Evolutionary conservation across 106 monocot genomes (phyloP).

Genomic region (Posidonia australis): DNA sequence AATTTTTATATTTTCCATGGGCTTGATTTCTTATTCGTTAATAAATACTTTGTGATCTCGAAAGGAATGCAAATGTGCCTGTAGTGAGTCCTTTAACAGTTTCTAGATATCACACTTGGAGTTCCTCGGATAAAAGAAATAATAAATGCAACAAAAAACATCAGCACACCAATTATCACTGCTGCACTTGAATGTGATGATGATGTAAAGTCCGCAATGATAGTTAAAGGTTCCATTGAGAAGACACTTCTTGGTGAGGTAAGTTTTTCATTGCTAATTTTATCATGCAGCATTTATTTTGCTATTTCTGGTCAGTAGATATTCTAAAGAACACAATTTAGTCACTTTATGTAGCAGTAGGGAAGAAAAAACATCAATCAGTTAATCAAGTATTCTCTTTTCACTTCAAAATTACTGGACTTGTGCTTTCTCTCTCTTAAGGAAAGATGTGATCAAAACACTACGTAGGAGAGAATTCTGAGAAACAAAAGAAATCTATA

Average conservation of each 20-base stretch:
- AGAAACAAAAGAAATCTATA: no score
- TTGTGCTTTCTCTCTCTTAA: no score
- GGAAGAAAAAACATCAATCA: no score
- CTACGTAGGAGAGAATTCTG: no score
- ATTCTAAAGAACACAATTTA: no score
- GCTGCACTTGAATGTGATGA: constrained; percentile 39
- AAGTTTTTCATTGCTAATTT: neutral
- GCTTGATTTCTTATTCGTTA: neutral
- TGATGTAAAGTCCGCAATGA: constrained; percentile 44
- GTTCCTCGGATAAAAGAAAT: constrained; percentile 99
- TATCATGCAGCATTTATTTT: neutral
- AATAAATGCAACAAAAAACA: constrained; percentile 91
- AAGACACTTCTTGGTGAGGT: constrained; percentile 78
- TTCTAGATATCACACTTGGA: constrained; percentile 80
- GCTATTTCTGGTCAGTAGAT: neutral
- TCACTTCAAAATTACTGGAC: no score
- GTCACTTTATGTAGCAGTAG: no score
- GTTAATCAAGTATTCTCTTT: no score
- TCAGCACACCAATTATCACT: constrained; percentile 78
- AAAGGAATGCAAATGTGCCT: neutral
- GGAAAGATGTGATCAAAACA: no score
- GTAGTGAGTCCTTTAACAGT: constrained; percentile 29
- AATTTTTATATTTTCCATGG: neutral
- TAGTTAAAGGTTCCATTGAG: constrained; percentile 68
- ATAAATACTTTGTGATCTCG: neutral